These are phyloP conservation scores for Phialemonium atrogriseum DNA, from an alignment of 2,329 filamentous ascomycete genomes.

Conservation along the genomic window DNA sequence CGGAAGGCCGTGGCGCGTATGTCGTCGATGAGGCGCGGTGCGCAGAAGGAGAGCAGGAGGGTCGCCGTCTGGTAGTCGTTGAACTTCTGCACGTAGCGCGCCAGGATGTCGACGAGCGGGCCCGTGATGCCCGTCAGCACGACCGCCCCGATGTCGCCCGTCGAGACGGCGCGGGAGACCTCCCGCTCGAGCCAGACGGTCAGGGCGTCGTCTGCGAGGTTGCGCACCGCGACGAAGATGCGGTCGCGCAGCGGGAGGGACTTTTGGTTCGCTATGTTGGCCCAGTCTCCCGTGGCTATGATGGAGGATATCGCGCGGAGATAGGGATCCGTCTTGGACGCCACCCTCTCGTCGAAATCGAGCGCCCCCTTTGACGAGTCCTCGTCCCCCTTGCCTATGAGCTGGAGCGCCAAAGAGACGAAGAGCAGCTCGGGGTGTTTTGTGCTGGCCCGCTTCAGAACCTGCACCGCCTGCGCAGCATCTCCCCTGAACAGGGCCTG, in stretches of 20 bases:
- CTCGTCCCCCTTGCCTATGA: constrained; percentile 44
- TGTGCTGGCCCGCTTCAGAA: constrained; percentile 60
- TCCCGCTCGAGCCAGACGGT: constrained; percentile 61
- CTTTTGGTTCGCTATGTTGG: constrained; percentile 61
- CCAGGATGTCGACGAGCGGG: constrained; percentile 63
- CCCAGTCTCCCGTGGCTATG: constrained; percentile 71
- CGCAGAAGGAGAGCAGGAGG: constrained; percentile 64
- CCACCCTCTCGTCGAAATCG: constrained; percentile 50
- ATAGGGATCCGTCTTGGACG: constrained; percentile 66
- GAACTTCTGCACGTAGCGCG: constrained; percentile 67
- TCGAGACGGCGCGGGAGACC: constrained; percentile 49
- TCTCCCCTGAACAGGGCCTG: constrained; percentile 68
- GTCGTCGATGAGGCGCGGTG: constrained; percentile 70
- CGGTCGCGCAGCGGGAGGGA: constrained; percentile 69
- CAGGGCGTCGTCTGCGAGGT: constrained; percentile 54
- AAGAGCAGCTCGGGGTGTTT: constrained; percentile 58
- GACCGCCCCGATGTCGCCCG: constrained; percentile 69
- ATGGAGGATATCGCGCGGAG: constrained; percentile 71
- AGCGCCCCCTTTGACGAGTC: constrained; percentile 38
- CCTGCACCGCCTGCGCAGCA: constrained; percentile 57
- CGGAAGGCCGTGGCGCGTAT: constrained; percentile 68
- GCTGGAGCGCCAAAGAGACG: constrained; percentile 57
- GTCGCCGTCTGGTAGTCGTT: constrained; percentile 73
- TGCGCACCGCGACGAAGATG: constrained; percentile 62
- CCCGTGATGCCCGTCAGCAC: constrained; percentile 72